Percentiles rank a stretch among this genome's conserved stretches.
These are phyloP conservation scores for Phytophthora ramorum DNA, from an alignment of 352 stramenopile species.

Conservation along the genomic window DNA sequence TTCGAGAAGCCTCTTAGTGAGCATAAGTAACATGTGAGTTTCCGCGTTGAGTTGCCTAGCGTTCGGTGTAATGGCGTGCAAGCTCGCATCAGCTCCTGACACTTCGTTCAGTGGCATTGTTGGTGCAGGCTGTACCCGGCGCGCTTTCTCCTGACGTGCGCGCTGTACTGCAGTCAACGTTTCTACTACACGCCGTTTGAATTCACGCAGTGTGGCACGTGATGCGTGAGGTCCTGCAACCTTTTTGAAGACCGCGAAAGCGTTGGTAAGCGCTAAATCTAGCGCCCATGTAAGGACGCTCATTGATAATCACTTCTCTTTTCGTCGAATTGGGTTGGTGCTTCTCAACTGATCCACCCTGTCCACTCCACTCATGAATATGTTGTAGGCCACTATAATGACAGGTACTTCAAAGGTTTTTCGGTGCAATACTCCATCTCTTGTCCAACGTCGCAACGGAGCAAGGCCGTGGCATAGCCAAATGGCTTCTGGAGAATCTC, in stretches of 20 bases:
- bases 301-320: neutral
- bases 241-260: neutral
- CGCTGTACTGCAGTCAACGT: neutral
- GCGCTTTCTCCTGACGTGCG: neutral
- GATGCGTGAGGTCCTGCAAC: neutral
- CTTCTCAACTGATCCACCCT: neutral
- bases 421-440: constrained; percentile 3
- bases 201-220: neutral
- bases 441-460: constrained; percentile 3
- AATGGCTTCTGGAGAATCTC: neutral
- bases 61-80: neutral
- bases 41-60: neutral
- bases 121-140: neutral
- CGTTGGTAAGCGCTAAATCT: neutral
- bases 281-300: neutral
- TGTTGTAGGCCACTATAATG: neutral
- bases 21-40: neutral
- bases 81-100: neutral
- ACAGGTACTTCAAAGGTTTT: constrained; percentile 8
- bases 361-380: neutral
- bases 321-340: neutral
- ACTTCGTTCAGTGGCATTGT: neutral
- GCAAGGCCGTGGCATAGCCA: constrained; percentile 1
- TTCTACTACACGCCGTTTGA: neutral
- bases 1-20: neutral